phyloP scores from a whole-genome alignment of 441 rosid genomes.

The Gossypium schwendimanii region DNA sequence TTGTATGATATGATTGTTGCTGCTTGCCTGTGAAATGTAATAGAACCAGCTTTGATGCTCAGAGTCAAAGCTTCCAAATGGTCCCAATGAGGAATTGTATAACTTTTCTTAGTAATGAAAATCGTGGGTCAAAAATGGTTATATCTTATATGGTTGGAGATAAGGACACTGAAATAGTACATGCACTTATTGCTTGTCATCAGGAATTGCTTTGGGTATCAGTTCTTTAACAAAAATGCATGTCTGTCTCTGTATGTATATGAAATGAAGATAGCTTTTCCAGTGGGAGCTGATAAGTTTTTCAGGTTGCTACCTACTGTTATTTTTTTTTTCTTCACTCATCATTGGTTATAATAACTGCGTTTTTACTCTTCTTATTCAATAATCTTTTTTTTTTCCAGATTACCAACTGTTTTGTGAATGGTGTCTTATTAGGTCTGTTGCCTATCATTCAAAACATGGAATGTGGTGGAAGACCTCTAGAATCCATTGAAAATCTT shows the following conservation, averaged over 20 bases:
- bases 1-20: neutral
- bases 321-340: neutral
- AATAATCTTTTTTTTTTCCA: neutral
- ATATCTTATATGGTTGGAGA: neutral
- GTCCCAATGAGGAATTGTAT: neutral
- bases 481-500: constrained; percentile 43
- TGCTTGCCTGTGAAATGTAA: constrained; percentile 1
- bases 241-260: neutral
- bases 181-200: neutral
- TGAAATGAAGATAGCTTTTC: neutral
- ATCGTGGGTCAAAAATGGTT: neutral
- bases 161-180: neutral
- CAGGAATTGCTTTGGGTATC: neutral
- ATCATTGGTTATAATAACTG: neutral
- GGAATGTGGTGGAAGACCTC: constrained; percentile 47
- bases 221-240: neutral
- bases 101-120: neutral
- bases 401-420: neutral
- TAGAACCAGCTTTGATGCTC: neutral
- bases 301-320: neutral
- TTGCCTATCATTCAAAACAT: constrained; percentile 79
- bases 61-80: neutral
- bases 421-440: constrained; percentile 50
- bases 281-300: neutral
- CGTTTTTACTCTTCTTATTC: neutral